A percentile compares a stretch with the other conserved stretches of the same genome.
These are phyloP conservation scores for Ophiostoma ips DNA, from an alignment of 2,329 filamentous ascomycete genomes.

Conservation along the genomic window DNA sequence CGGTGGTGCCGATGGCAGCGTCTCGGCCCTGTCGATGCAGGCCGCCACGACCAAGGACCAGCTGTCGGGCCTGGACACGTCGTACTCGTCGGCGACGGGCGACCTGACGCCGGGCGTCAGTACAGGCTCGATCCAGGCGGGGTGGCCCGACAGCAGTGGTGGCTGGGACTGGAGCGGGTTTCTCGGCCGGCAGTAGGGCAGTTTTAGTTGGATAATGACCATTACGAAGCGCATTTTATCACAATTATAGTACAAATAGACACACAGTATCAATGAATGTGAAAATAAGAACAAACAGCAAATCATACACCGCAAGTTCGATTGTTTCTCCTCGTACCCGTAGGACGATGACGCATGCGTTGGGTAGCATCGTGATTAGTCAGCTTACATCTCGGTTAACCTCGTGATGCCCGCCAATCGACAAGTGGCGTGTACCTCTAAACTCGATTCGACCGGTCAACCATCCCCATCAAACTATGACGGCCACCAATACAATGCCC, in stretches of 20 bases:
- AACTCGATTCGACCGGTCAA: too few species aligned
- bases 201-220: too few species aligned
- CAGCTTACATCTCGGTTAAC: background rate
- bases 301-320: too few species aligned
- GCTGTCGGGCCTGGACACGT: background rate
- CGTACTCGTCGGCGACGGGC: background rate
- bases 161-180: slow-evolving; percentile 5
- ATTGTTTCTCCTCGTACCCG: too few species aligned
- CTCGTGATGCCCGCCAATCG: background rate
- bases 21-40: background rate
- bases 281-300: too few species aligned
- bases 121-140: background rate
- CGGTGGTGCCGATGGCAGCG: background rate
- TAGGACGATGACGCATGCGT: too few species aligned
- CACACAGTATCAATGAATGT: too few species aligned
- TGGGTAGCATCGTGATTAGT: too few species aligned
- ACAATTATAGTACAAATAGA: too few species aligned
- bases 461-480: too few species aligned
- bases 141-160: background rate
- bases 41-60: background rate
- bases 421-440: background rate
- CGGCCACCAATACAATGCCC: too few species aligned
- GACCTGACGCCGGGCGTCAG: background rate
- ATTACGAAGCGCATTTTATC: too few species aligned
- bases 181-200: background rate